phyloP scores from a whole-genome alignment of 1,139 yeast genomes.

The Kazachstania sp. region DNA sequence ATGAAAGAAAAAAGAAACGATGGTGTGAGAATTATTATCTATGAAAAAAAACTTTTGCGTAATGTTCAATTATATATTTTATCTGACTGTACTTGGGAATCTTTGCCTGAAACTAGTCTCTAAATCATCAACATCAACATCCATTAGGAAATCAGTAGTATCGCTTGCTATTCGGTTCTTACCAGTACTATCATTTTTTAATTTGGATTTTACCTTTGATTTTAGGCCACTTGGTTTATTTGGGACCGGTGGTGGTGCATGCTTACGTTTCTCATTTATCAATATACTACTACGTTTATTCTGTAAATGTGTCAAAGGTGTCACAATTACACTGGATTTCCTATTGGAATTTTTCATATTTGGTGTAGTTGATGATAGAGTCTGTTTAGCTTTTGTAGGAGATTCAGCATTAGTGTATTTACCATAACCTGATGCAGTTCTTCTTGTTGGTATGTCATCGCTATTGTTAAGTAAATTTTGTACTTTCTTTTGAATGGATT shows the following conservation, averaged over 20 bases:
- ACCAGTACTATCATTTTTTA: neutral
- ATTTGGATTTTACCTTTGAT: neutral
- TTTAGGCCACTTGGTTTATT: constrained; percentile 11
- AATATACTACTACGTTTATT: neutral
- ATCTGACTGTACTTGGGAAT: constrained; percentile 16
- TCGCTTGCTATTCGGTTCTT: constrained; percentile 6
- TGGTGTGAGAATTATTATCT: neutral
- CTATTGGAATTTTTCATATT: constrained; percentile 1
- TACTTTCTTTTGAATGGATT: constrained; percentile 49
- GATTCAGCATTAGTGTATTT: constrained; percentile 36
- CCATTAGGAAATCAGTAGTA: constrained; percentile 9
- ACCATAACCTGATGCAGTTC: constrained; percentile 54
- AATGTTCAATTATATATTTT: neutral
- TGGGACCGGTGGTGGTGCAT: constrained; percentile 12
- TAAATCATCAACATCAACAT: constrained; percentile 14
- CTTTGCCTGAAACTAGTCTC: constrained; percentile 16
- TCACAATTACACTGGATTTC: constrained; percentile 10
- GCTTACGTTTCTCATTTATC: neutral
- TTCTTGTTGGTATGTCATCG: constrained; percentile 33
- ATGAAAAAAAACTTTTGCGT: neutral
- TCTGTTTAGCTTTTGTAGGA: neutral
- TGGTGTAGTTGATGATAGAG: neutral
- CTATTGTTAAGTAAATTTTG: constrained; percentile 40
- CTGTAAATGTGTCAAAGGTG: constrained; percentile 4
- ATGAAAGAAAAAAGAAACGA: no score